phyloP scores from a whole-genome alignment of 345 rosid species.

The Melaleuca quinquenervia region DNA sequence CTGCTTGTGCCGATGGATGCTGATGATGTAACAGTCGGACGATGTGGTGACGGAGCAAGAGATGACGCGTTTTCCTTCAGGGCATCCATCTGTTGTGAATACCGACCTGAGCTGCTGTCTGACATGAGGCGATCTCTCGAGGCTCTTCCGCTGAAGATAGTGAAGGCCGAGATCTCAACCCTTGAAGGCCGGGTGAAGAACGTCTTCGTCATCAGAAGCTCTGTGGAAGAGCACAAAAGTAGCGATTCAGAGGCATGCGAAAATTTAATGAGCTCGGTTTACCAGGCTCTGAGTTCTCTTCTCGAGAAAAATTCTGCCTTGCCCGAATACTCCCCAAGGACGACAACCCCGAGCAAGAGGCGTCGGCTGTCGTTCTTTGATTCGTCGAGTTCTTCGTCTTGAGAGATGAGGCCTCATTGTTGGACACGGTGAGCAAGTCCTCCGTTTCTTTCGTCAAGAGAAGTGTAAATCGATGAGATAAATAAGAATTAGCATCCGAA shows the following conservation, averaged over 20 bases:
- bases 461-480: not conserved
- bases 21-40: constrained; percentile 50
- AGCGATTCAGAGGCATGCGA: constrained; percentile 2
- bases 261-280: constrained; percentile 11
- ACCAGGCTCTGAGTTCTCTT: constrained; percentile 10
- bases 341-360: constrained; percentile 29
- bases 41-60: not conserved
- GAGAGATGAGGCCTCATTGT: not conserved
- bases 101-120: constrained; percentile 31
- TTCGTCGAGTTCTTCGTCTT: constrained; percentile 12
- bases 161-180: constrained; percentile 41
- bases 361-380: constrained; percentile 20
- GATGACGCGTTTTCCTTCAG: constrained; percentile 9
- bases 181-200: constrained; percentile 37
- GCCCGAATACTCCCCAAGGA: constrained; percentile 28
- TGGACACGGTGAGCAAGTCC: not conserved
- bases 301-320: constrained; percentile 31
- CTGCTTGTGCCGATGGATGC: constrained; percentile 38
- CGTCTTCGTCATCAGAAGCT: constrained; percentile 25
- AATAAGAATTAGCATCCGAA: not conserved
- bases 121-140: constrained; percentile 40
- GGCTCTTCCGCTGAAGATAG: constrained; percentile 28
- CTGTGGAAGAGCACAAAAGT: not conserved
- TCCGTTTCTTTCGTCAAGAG: not conserved
- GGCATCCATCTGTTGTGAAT: constrained; percentile 47